Evolutionary conservation across 768 basidiomycete genomes (phyloP).

Genomic region (Rhizopogon vinicolor): DNA sequence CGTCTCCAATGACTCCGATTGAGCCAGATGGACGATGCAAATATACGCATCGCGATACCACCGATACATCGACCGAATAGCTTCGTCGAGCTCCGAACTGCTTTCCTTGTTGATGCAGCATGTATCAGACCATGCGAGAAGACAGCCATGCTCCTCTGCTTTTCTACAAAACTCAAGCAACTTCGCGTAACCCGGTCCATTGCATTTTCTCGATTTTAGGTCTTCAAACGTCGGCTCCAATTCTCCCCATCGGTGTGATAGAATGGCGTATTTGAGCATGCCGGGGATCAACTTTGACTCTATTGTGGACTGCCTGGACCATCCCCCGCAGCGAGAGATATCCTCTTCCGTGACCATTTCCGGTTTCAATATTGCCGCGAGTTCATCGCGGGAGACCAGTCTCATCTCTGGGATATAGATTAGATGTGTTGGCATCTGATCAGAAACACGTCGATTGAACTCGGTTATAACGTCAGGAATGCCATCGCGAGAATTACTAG

Average conservation of each 20-base stretch:
- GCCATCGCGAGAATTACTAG: background rate
- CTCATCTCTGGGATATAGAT: conserved; percentile 8
- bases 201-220: background rate
- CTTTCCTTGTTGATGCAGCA: conserved; percentile 11
- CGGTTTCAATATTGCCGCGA: conserved; percentile 8
- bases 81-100: conserved; percentile 3
- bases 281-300: background rate
- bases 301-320: conserved; percentile 1
- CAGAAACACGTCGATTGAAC: conserved; percentile 13
- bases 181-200: background rate
- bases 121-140: conserved; percentile 3
- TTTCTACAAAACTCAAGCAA: background rate
- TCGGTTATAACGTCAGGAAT: background rate
- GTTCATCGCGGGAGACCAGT: conserved; percentile 11
- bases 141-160: conserved; percentile 1
- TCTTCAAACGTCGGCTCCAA: background rate
- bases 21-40: conserved; percentile 1
- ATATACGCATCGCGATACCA: background rate
- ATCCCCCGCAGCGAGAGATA: background rate
- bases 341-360: conserved; percentile 6
- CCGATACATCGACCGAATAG: conserved; percentile 1
- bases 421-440: conserved; percentile 15
- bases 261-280: conserved; percentile 2
- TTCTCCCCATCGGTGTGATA: conserved; percentile 6
- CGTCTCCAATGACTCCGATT: background rate